These are phyloP conservation scores for Inga laurina DNA, from an alignment of 306 rosid species.

Conservation along the genomic window DNA sequence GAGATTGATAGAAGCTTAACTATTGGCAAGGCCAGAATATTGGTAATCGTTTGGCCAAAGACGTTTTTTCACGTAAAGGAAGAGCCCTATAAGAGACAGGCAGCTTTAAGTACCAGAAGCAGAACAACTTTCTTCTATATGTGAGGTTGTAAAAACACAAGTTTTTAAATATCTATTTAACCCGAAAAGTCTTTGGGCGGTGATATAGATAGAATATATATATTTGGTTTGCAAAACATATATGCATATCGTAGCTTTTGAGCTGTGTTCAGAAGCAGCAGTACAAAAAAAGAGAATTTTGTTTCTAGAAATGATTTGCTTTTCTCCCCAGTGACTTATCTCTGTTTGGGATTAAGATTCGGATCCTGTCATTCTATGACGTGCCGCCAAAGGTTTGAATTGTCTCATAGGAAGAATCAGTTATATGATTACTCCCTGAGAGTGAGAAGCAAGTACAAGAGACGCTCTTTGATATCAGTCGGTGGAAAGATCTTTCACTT, in stretches of 20 bases:
- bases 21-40: background rate
- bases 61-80: background rate
- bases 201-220: background rate
- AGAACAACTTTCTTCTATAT: background rate
- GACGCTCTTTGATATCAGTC: background rate
- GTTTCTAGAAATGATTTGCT: constrained; percentile 8
- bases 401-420: constrained; percentile 12
- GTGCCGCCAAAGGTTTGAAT: constrained; percentile 37
- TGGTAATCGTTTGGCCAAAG: background rate
- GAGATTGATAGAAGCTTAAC: background rate
- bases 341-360: constrained; percentile 12
- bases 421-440: constrained; percentile 20
- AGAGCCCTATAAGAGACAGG: background rate
- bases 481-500: background rate
- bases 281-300: background rate
- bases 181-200: background rate
- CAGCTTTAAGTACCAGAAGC: background rate
- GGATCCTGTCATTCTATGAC: constrained; percentile 37
- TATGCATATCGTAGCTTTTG: background rate
- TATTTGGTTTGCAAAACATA: background rate
- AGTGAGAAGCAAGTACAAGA: background rate
- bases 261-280: background rate
- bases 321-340: background rate
- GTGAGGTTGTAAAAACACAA: background rate
- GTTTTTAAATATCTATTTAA: background rate